Percentiles rank a stretch among this genome's conserved stretches.
Conservation (phyloP, 192 early-diverging fungal species). For the Coemansia sp. region DNA sequence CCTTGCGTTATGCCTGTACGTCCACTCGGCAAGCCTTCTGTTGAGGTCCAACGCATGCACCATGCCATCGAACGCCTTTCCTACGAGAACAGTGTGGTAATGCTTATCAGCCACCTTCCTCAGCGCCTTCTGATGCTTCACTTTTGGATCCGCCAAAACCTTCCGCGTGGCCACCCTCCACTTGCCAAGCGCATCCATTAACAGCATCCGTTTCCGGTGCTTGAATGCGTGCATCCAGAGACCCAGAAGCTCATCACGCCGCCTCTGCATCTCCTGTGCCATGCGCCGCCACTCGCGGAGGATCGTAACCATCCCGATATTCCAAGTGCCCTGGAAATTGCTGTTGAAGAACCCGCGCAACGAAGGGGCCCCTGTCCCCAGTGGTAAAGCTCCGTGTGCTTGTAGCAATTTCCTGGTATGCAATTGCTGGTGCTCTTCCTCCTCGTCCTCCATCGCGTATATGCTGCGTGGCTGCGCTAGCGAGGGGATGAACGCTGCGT, state of each 20-base stretch:
- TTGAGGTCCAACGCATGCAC: slow-evolving; percentile 1
- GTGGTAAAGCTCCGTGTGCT: background rate
- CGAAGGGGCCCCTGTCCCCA: background rate
- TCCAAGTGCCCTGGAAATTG: slow-evolving; percentile 24
- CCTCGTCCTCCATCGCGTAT: slow-evolving; percentile 1
- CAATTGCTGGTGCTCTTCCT: background rate
- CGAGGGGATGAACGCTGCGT: background rate
- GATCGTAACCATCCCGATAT: slow-evolving; percentile 22
- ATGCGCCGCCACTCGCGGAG: slow-evolving; percentile 38
- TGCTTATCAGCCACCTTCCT: slow-evolving; percentile 20
- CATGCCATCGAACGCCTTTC: background rate
- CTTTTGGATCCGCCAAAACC: background rate
- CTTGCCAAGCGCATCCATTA: slow-evolving; percentile 7
- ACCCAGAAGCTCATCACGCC: slow-evolving; percentile 30
- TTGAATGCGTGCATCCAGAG: slow-evolving; percentile 30
- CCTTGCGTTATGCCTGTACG: background rate
- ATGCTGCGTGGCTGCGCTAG: background rate
- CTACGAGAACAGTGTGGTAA: slow-evolving; percentile 10
- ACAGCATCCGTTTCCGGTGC: slow-evolving; percentile 2
- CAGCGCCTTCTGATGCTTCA: slow-evolving; percentile 12
- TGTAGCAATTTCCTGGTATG: background rate
- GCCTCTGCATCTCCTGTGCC: slow-evolving; percentile 12
- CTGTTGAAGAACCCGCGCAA: slow-evolving; percentile 28
- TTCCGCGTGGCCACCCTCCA: slow-evolving; percentile 3
- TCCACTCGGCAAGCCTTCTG: slow-evolving; percentile 3